Conservation (phyloP, 306 rosid genomes). For the Casuarina equisetifolia region DNA sequence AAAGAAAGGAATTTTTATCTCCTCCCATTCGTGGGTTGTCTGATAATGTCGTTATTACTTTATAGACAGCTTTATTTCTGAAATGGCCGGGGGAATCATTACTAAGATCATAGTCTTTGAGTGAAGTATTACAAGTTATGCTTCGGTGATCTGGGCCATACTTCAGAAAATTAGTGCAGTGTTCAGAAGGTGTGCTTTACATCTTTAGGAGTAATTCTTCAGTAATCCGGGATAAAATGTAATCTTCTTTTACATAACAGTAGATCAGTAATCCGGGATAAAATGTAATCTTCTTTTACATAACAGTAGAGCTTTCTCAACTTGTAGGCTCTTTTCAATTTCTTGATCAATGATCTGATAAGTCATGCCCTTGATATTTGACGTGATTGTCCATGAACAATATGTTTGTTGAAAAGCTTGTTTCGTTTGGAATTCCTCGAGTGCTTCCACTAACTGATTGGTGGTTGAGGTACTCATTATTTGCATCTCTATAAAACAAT, state of each 20-base stretch:
- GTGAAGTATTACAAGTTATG: not conserved
- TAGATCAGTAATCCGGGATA: not conserved
- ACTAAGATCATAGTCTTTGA: not conserved
- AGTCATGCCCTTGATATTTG: not conserved
- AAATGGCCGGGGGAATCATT: not conserved
- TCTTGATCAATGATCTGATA: not conserved
- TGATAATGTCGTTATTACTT: not conserved
- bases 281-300: not conserved
- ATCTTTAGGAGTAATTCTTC: too few species aligned
- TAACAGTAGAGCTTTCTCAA: not conserved
- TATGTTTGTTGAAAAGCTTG: not conserved
- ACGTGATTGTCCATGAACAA: not conserved
- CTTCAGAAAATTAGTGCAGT: too few species aligned
- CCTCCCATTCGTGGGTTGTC: not conserved
- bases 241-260: not conserved
- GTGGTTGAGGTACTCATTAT: not conserved
- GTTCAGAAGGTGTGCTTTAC: too few species aligned
- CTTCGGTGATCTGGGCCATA: not conserved
- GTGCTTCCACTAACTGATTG: constrained; percentile 3
- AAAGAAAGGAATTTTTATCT: not conserved
- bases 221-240: not conserved
- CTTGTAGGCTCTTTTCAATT: not conserved
- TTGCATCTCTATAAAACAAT: not conserved
- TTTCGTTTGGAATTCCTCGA: not conserved
- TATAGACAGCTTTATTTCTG: not conserved